Conservation (phyloP, 1,284 basidiomycete genomes). For the Sporisorium iseilematis-ciliati region DNA sequence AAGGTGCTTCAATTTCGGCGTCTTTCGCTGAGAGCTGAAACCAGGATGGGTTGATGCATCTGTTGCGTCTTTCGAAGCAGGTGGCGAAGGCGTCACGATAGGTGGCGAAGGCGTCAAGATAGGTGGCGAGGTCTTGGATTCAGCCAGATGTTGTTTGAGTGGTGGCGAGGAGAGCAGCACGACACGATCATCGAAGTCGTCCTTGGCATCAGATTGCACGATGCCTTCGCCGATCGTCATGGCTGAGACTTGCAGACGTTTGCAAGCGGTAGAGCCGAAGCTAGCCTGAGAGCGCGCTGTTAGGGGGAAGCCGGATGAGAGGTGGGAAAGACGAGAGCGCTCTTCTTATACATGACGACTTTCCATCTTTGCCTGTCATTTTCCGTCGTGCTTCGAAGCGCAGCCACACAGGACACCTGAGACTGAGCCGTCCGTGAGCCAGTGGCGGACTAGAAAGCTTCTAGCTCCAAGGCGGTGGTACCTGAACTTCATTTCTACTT, state of each 20-base stretch:
- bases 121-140: not conserved
- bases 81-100: not conserved
- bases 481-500: too few relatives aligned
- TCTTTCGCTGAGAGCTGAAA: not conserved
- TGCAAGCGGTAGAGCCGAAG: not conserved
- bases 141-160: not conserved
- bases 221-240: not conserved
- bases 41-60: not conserved
- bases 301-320: not conserved
- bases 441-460: too few relatives aligned
- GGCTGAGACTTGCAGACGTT: not conserved
- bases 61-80: not conserved
- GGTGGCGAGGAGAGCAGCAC: not conserved
- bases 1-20: constrained; percentile 6
- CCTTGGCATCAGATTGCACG: not conserved
- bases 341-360: not conserved
- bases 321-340: not conserved
- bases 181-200: not conserved
- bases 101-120: not conserved
- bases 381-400: not conserved
- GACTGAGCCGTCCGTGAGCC: too few relatives aligned
- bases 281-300: not conserved
- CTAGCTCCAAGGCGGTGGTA: too few relatives aligned
- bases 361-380: not conserved
- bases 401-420: too few relatives aligned